Conservation (phyloP, 306 rosid species). For the Vicia faba region DNA sequence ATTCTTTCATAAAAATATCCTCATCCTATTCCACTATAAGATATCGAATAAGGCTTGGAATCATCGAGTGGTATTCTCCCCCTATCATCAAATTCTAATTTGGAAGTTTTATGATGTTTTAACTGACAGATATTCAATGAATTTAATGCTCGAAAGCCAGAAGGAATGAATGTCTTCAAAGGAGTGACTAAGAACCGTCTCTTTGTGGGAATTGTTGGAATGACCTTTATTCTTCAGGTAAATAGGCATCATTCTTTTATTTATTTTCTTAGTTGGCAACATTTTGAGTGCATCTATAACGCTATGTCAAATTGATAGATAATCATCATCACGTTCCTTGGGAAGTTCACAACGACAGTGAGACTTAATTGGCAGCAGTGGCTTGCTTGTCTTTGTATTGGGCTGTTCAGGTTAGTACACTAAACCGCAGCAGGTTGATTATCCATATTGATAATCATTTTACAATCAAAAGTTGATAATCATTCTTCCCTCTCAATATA, state of each 20-base stretch:
- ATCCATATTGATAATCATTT: background rate
- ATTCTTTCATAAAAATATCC: background rate
- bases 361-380: slow-evolving; percentile 65
- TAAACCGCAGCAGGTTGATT: slow-evolving; percentile 23
- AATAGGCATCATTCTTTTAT: slow-evolving; percentile 26
- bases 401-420: slow-evolving; percentile 57
- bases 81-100: slow-evolving; percentile 6
- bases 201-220: slow-evolving; percentile 70
- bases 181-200: slow-evolving; percentile 83
- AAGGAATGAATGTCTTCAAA: slow-evolving; percentile 69
- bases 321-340: slow-evolving; percentile 77
- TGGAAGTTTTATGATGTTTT: slow-evolving; percentile 25
- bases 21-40: slow-evolving; percentile 5
- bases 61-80: background rate
- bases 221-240: slow-evolving; percentile 82
- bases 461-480: background rate
- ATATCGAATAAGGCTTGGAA: slow-evolving; percentile 1
- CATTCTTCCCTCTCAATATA: background rate
- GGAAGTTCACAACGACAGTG: slow-evolving; percentile 72
- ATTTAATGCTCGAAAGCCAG: slow-evolving; percentile 95
- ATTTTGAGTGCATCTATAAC: slow-evolving; percentile 34
- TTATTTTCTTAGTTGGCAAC: slow-evolving; percentile 2
- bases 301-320: slow-evolving; percentile 49
- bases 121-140: slow-evolving; percentile 78
- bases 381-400: slow-evolving; percentile 62